A percentile compares a stretch with the other conserved stretches of the same genome.
These are phyloP conservation scores for Cochlearia excelsa DNA, from an alignment of 345 rosid species.

Conservation along the genomic window DNA sequence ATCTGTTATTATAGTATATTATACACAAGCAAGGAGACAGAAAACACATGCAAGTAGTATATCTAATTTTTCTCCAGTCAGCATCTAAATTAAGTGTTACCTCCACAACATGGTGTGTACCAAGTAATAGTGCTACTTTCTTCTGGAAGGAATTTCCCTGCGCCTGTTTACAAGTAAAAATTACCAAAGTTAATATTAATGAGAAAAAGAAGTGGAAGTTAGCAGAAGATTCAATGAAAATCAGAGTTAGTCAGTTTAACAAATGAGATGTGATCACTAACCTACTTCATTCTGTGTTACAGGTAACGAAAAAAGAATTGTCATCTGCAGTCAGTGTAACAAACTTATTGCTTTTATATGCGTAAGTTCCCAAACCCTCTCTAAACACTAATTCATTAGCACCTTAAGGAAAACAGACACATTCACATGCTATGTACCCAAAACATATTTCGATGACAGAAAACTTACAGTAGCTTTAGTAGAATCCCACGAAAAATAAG, in stretches of 20 bases:
- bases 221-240: too few species aligned
- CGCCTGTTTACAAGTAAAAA: constrained; percentile 47
- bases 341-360: constrained; percentile 1
- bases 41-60: constrained; percentile 2
- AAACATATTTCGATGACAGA: constrained; percentile 3
- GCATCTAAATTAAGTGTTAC: constrained; percentile 40
- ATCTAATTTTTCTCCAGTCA: constrained; percentile 1
- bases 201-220: too few species aligned
- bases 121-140: constrained; percentile 82
- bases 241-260: not conserved
- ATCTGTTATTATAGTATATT: constrained; percentile 6
- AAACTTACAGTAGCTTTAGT: constrained; percentile 70
- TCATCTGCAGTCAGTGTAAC: constrained; percentile 1
- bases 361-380: constrained; percentile 1
- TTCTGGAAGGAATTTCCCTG: constrained; percentile 97
- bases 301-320: constrained; percentile 6
- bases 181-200: too few species aligned
- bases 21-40: constrained; percentile 6
- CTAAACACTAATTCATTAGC: not conserved
- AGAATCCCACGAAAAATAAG: constrained; percentile 86
- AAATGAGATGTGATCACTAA: constrained; percentile 1
- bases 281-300: not conserved
- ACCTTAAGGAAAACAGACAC: constrained; percentile 1
- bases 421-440: constrained; percentile 7
- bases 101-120: constrained; percentile 69